Base-by-base conservation (phyloP, 768 basidiomycete genomes). In the Phylloporus arenicola region DNA sequence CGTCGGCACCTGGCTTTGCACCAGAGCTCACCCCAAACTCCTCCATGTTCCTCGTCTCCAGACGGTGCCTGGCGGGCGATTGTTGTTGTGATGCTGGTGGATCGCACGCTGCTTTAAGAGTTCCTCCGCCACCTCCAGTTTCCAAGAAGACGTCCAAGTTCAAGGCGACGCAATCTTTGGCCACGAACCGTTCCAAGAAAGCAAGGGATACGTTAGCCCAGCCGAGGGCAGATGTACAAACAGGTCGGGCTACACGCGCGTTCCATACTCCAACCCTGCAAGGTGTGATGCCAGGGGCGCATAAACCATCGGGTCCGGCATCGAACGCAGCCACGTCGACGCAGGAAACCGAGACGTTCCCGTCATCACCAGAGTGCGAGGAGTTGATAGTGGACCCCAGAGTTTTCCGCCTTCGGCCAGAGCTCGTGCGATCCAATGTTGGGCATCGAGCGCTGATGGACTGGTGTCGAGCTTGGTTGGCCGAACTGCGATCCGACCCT, bases 61-160 rank as follows among this genome's bases (percentile, higher is more conserved):
- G 24, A 19, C 55, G 27, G 8, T 60, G 58, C 34, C 22, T 60
- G 43, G 43, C 45, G 4, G 29, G 34, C 13, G 55, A 54, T 25
- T 52, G 55, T 49, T 58, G 47, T 31, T 57, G 58, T 7, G 59
- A 54, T 22, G 51, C 34, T 17, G 11, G 16, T 31, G 34, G n/a
- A 22, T 38, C 39, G 17, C 49, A 29, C 20, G 35, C 12, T 4
- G 1, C 17, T 25, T n/a, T 43, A 6, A 45, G 38, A 12, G 14
- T n/a, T 6, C 13, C 19, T 22, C 10, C 13, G 7, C 16, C 29
- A 2, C 4, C 17, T 27, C 9, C 3, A 19, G 27, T 12, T 30
- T 22, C 51, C 27, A 43, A 37, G 37, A 47, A 49, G 42, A 30
- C 2, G 45, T 29, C 24, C 14, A n/a, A 13, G 16, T n/a, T 33